phyloP scores from a whole-genome alignment of 2,329 filamentous ascomycete genomes.

The Akanthomyces uredinophilus region DNA sequence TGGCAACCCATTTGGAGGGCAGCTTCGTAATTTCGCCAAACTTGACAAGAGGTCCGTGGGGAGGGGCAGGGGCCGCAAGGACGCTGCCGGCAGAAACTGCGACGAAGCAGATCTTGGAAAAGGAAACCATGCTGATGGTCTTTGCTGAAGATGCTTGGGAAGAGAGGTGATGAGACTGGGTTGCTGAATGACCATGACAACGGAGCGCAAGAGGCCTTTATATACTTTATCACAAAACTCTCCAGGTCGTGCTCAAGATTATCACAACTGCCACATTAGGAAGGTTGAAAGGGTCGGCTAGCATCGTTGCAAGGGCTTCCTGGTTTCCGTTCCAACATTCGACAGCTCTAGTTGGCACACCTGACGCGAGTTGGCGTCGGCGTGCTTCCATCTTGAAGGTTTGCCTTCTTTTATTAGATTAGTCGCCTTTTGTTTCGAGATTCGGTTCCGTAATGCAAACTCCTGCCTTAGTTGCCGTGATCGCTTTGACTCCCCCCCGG shows the following conservation, averaged over 20 bases:
- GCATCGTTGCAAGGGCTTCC: background rate
- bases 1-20: slow-evolving; percentile 5
- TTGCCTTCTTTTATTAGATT: slow-evolving; percentile 5
- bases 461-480: background rate
- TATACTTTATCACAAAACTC: background rate
- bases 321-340: background rate
- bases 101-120: slow-evolving; percentile 14
- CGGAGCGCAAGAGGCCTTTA: background rate
- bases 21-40: slow-evolving; percentile 9
- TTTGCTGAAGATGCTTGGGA: background rate
- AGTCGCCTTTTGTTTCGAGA: background rate
- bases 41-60: slow-evolving; percentile 8
- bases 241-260: background rate
- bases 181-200: background rate
- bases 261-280: background rate
- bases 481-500: background rate
- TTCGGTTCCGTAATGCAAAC: background rate
- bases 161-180: background rate
- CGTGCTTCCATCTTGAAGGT: background rate
- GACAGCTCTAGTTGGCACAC: background rate
- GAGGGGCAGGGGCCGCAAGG: slow-evolving; percentile 6
- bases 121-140: slow-evolving; percentile 10
- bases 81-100: slow-evolving; percentile 3
- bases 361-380: background rate
- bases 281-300: background rate